Evolutionary conservation across 2,329 filamentous ascomycete genomes (phyloP).

Genomic region (Alternaria panax): DNA sequence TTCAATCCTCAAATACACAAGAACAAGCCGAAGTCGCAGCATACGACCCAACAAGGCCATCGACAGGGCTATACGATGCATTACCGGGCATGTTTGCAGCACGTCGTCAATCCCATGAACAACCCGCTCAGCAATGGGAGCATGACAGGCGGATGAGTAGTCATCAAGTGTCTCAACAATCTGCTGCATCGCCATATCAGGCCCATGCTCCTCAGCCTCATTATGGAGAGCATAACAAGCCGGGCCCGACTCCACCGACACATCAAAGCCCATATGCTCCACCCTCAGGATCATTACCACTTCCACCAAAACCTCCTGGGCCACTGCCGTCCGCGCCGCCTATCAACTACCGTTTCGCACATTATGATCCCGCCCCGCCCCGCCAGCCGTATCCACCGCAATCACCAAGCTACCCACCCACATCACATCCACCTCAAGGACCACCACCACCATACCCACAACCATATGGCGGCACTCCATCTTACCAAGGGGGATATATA

Average conservation of each 20-base stretch:
- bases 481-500: slow-evolving; percentile 41
- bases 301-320: slow-evolving; percentile 43
- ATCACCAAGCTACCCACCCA: slow-evolving; percentile 30
- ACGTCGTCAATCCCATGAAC: slow-evolving; percentile 38
- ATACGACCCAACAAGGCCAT: slow-evolving; percentile 37
- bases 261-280: slow-evolving; percentile 46
- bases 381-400: slow-evolving; percentile 33
- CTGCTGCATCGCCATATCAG: slow-evolving; percentile 34
- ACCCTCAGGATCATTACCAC: slow-evolving; percentile 27
- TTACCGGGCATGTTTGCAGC: slow-evolving; percentile 30
- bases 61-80: slow-evolving; percentile 30
- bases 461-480: slow-evolving; percentile 27
- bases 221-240: slow-evolving; percentile 29
- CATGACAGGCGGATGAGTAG: slow-evolving; percentile 38
- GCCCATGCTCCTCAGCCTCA: slow-evolving; percentile 36
- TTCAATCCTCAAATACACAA: slow-evolving; percentile 13
- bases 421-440: slow-evolving; percentile 26
- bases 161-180: slow-evolving; percentile 35
- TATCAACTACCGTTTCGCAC: slow-evolving; percentile 46
- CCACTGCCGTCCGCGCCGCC: slow-evolving; percentile 34
- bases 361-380: slow-evolving; percentile 45
- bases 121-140: slow-evolving; percentile 34
- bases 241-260: slow-evolving; percentile 26
- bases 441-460: slow-evolving; percentile 58
- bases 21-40: slow-evolving; percentile 28